Percentiles rank a stretch among this genome's conserved stretches.
Conservation (phyloP, 2,329 filamentous ascomycete genomes). For the Stromatinia cepivora region DNA sequence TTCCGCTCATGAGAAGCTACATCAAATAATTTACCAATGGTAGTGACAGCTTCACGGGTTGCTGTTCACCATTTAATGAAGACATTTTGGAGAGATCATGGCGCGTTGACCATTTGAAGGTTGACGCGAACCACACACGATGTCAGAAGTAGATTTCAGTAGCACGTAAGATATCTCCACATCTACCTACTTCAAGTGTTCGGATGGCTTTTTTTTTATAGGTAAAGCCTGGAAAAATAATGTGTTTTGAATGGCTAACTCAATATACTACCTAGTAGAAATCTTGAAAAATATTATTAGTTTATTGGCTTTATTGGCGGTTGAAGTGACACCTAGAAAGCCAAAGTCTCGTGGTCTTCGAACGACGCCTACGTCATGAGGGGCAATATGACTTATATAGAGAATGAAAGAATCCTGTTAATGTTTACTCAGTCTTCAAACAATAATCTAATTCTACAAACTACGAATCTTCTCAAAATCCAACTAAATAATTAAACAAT, state of each 20-base stretch:
- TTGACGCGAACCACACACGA: constrained; percentile 19
- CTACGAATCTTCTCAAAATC: background rate
- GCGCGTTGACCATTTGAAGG: constrained; percentile 13
- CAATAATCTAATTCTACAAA: background rate
- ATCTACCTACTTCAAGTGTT: background rate
- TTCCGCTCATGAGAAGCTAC: constrained; percentile 9
- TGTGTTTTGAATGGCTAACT: background rate
- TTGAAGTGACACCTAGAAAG: background rate
- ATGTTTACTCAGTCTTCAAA: background rate
- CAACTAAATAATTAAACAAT: constrained; percentile 18
- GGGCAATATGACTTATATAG: constrained; percentile 20
- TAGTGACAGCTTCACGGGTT: constrained; percentile 79
- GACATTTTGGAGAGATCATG: constrained; percentile 40
- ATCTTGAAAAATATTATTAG: background rate
- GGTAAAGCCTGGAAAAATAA: background rate
- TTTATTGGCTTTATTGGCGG: constrained; percentile 8
- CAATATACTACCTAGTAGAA: background rate
- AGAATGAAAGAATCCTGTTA: constrained; percentile 4
- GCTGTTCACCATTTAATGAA: constrained; percentile 48
- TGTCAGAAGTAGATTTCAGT: constrained; percentile 7
- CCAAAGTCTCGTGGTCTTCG: constrained; percentile 4
- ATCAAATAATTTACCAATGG: constrained; percentile 56
- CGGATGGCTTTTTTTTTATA: background rate
- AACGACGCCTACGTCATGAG: constrained; percentile 21
- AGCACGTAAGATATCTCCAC: background rate